Percentiles rank a stretch among this genome's conserved stretches.
phyloP scores from a whole-genome alignment of 768 basidiomycete species.

The Boletus vermiculosoides region DNA sequence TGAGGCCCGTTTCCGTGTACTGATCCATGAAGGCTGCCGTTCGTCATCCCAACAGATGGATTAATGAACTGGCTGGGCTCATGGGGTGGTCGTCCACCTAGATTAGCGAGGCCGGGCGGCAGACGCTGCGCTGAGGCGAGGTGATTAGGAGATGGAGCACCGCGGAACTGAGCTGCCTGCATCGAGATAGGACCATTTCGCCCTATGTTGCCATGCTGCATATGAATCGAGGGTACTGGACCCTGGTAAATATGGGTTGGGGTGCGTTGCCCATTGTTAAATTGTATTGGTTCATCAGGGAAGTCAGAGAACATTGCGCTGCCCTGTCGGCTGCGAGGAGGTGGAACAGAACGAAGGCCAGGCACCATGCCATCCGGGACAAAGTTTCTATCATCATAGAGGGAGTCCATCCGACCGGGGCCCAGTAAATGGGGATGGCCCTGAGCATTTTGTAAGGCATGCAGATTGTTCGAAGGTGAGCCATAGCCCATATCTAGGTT shows the following conservation, averaged over 20 bases:
- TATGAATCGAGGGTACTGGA: conserved; percentile 46
- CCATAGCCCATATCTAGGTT: conserved; percentile 27
- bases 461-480: conserved; percentile 31
- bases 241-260: conserved; percentile 58
- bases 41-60: conserved; percentile 42
- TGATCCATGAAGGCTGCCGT: conserved; percentile 45
- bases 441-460: conserved; percentile 42
- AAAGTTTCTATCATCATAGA: conserved; percentile 78
- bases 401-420: conserved; percentile 55
- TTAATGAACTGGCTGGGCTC: conserved; percentile 65
- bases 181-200: conserved; percentile 54
- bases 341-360: conserved; percentile 66
- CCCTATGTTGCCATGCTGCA: conserved; percentile 48
- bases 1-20: conserved; percentile 48
- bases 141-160: conserved; percentile 63
- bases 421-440: conserved; percentile 40
- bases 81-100: conserved; percentile 79
- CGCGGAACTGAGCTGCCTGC: conserved; percentile 65
- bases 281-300: conserved; percentile 62
- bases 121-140: conserved; percentile 56
- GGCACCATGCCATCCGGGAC: conserved; percentile 86
- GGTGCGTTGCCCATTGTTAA: conserved; percentile 57
- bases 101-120: conserved; percentile 78
- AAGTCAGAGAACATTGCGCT: conserved; percentile 54
- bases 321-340: conserved; percentile 59